phyloP scores from a whole-genome alignment of 2,329 filamentous ascomycete genomes.

The Aspergillus felis region DNA sequence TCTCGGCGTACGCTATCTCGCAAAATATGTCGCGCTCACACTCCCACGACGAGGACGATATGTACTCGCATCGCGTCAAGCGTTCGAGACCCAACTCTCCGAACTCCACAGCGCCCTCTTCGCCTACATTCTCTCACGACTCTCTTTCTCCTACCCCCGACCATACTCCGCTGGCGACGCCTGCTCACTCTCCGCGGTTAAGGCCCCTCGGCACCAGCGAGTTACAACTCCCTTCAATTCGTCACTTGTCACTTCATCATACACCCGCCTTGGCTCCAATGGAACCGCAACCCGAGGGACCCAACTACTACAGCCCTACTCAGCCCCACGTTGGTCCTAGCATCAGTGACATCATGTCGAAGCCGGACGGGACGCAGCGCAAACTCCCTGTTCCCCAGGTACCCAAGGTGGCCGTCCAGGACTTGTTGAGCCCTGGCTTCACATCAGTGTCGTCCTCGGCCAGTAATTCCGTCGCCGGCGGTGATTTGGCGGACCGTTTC shows the following conservation, averaged over 20 bases:
- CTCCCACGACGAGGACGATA: constrained; percentile 72
- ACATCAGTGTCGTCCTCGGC: constrained; percentile 74
- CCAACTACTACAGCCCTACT: constrained; percentile 55
- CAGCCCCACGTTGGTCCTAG: constrained; percentile 65
- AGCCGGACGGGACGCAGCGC: constrained; percentile 78
- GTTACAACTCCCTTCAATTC: constrained; percentile 81
- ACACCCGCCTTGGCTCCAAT: constrained; percentile 66
- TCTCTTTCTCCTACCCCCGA: constrained; percentile 93
- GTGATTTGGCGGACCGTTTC: constrained; percentile 60
- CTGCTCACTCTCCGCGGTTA: constrained; percentile 88
- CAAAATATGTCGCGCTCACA: constrained; percentile 90
- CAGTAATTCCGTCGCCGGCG: constrained; percentile 71
- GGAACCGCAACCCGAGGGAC: constrained; percentile 61
- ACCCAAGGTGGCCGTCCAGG: constrained; percentile 81
- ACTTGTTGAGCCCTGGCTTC: constrained; percentile 69
- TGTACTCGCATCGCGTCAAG: constrained; percentile 73
- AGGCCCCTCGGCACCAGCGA: constrained; percentile 68
- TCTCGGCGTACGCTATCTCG: constrained; percentile 69
- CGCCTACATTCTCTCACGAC: constrained; percentile 93
- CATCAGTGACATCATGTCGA: constrained; percentile 88
- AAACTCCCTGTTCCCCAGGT: constrained; percentile 89
- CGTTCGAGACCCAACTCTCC: constrained; percentile 90
- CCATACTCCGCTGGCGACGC: constrained; percentile 96
- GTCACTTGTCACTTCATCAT: constrained; percentile 65
- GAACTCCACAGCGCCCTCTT: constrained; percentile 91